Evolutionary conservation across 768 basidiomycete species (phyloP).

Genomic region (Phlebiopsis flavidoalba): DNA sequence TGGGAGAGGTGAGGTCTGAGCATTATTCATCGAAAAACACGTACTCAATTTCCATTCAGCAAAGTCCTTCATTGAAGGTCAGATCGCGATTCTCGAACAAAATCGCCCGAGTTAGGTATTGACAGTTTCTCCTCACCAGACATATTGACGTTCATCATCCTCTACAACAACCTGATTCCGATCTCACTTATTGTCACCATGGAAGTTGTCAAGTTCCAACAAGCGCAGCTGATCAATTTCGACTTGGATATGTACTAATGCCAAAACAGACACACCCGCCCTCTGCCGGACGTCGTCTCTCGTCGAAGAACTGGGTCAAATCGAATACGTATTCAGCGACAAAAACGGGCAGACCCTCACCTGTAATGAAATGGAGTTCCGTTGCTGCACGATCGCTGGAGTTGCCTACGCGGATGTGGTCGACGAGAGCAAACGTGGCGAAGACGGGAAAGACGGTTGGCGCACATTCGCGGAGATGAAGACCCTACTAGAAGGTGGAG

Average conservation of each 20-base stretch:
- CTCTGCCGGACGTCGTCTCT: conserved; percentile 96
- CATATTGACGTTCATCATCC: conserved; percentile 95
- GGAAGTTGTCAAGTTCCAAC: conserved; percentile 99
- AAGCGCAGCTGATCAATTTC: conserved; percentile 94
- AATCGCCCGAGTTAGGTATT: neutral
- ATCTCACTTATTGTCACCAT: conserved; percentile 99
- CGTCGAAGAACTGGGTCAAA: conserved; percentile 97
- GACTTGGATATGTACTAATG: conserved; percentile 99
- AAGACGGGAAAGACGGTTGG: conserved; percentile 56
- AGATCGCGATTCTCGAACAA: neutral
- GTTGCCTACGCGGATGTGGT: conserved; percentile 87
- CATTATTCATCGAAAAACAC: neutral
- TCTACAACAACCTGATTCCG: conserved; percentile 98
- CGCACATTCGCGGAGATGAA: conserved; percentile 75
- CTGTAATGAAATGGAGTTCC: conserved; percentile 98
- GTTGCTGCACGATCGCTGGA: conserved; percentile 84
- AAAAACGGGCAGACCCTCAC: conserved; percentile 94
- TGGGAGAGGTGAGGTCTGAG: conserved; percentile 46
- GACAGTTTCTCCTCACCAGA: conserved; percentile 42
- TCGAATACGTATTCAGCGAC: conserved; percentile 94
- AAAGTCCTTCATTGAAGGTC: conserved; percentile 82
- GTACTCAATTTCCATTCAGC: conserved; percentile 36
- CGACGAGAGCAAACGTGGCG: conserved; percentile 76
- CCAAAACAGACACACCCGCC: conserved; percentile 91
- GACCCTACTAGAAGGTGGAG: conserved; percentile 40